A percentile compares a stretch with the other conserved stretches of the same genome.
phyloP scores from a whole-genome alignment of 148 eudicot genomes.

The Silene conica region DNA sequence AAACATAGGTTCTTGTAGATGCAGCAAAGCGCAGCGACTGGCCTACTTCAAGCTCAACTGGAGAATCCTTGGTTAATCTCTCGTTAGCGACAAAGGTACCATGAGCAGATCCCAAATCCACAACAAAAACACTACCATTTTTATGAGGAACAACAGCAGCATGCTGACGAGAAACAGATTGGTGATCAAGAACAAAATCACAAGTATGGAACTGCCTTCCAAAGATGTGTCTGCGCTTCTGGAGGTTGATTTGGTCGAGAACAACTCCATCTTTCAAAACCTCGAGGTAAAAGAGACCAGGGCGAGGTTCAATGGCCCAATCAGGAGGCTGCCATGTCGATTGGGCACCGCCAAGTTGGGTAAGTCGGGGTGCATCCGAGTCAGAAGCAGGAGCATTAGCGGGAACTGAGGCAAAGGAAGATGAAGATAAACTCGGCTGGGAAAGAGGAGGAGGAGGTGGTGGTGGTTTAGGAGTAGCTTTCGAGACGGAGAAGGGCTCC shows the following conservation, averaged over 20 bases:
- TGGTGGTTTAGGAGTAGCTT: constrained; percentile 37
- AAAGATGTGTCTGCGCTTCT: constrained; percentile 73
- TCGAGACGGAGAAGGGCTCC: constrained; percentile 73
- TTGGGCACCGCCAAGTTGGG: constrained; percentile 82
- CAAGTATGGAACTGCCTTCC: constrained; percentile 93
- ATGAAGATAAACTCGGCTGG: constrained; percentile 28
- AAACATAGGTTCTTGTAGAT: constrained; percentile 73
- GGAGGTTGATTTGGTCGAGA: constrained; percentile 61
- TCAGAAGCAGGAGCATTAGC: constrained; percentile 31
- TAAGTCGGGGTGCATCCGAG: constrained; percentile 34
- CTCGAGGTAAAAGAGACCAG: constrained; percentile 80
- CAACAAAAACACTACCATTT: constrained; percentile 86
- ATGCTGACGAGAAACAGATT: constrained; percentile 96
- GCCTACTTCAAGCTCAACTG: constrained; percentile 85
- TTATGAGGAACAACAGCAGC: constrained; percentile 96
- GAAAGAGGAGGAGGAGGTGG: constrained; percentile 10
- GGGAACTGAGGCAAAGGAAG: constrained; percentile 29
- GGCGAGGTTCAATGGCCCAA: constrained; percentile 96
- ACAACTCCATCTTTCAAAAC: constrained; percentile 82
- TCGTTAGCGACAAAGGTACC: constrained; percentile 98
- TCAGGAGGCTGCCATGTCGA: constrained; percentile 97
- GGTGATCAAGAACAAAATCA: constrained; percentile 94
- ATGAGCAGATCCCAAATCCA: constrained; percentile 96
- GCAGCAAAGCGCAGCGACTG: constrained; percentile 96
- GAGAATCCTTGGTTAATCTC: constrained; percentile 77